Percentiles rank a stretch among this genome's conserved stretches.
Conservation (phyloP, 352 stramenopile species). For the Phytophthora europaea region DNA sequence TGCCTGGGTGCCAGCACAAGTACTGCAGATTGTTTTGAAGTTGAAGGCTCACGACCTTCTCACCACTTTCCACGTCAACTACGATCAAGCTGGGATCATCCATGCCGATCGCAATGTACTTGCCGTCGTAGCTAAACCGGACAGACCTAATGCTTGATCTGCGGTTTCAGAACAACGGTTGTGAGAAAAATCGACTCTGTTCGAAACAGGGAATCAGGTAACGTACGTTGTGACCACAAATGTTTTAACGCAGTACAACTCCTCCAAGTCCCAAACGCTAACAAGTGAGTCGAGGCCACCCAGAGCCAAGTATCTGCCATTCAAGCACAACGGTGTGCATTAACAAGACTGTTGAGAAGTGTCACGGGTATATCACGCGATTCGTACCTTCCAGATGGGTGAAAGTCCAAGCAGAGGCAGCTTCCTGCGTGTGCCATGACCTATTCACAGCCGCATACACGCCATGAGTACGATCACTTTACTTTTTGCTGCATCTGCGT, state of each 20-base stretch:
- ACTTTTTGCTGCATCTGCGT: background rate
- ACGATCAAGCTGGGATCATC: slow-evolving; percentile 81
- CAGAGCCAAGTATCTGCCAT: slow-evolving; percentile 69
- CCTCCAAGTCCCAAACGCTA: slow-evolving; percentile 87
- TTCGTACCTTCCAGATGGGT: slow-evolving; percentile 75
- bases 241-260: slow-evolving; percentile 88
- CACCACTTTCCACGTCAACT: slow-evolving; percentile 69
- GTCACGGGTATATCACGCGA: background rate
- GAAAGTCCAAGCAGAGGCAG: slow-evolving; percentile 84
- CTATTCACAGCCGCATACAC: slow-evolving; percentile 25
- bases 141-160: slow-evolving; percentile 86
- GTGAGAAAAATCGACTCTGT: background rate
- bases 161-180: background rate
- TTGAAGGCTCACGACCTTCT: slow-evolving; percentile 65
- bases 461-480: background rate
- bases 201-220: background rate
- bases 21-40: slow-evolving; percentile 83
- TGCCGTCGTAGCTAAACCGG: slow-evolving; percentile 80
- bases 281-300: slow-evolving; percentile 88
- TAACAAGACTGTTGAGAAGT: background rate
- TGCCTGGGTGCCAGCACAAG: slow-evolving; percentile 84
- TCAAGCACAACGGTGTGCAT: background rate
- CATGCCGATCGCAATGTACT: slow-evolving; percentile 80
- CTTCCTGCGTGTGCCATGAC: slow-evolving; percentile 83
- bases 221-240: slow-evolving; percentile 85